These are phyloP conservation scores for Fusarium avenaceum DNA, from an alignment of 2,329 filamentous ascomycete species.

Conservation along the genomic window DNA sequence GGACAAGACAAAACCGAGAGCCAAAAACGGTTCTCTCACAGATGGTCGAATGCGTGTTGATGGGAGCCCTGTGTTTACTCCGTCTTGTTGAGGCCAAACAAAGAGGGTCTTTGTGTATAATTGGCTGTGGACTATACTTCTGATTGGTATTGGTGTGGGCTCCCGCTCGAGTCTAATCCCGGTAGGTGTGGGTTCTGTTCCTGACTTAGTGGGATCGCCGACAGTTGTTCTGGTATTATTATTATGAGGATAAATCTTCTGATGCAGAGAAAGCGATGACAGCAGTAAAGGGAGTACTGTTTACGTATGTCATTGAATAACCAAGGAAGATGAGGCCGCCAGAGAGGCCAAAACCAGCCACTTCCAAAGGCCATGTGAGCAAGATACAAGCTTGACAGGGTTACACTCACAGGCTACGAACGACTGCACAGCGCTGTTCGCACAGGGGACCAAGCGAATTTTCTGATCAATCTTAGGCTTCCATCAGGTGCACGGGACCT, in stretches of 20 bases:
- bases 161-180: constrained; percentile 28
- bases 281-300: constrained; percentile 2
- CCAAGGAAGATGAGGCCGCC: constrained; percentile 28
- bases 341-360: constrained; percentile 25
- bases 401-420: constrained; percentile 23
- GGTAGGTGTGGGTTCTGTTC: constrained; percentile 39
- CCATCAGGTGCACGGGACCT: constrained; percentile 17
- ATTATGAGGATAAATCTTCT: constrained; percentile 6
- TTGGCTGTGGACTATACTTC: constrained; percentile 14
- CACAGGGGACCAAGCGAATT: constrained; percentile 33
- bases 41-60: constrained; percentile 28
- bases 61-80: constrained; percentile 34
- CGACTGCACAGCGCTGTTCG: constrained; percentile 18
- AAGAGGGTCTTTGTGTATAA: constrained; percentile 36
- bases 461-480: constrained; percentile 17
- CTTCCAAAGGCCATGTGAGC: constrained; percentile 38
- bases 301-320: constrained; percentile 6
- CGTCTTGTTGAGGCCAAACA: constrained; percentile 35
- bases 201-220: constrained; percentile 35
- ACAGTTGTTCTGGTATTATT: constrained; percentile 8
- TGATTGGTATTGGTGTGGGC: constrained; percentile 37
- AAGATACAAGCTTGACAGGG: constrained; percentile 2
- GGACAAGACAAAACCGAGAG: background rate
- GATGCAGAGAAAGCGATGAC: background rate
- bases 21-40: constrained; percentile 26